Percentiles rank a stretch among this genome's conserved stretches.
Evolutionary conservation across 202 grass and related monocot species (phyloP).

Genomic region (Alloteropsis angusta): DNA sequence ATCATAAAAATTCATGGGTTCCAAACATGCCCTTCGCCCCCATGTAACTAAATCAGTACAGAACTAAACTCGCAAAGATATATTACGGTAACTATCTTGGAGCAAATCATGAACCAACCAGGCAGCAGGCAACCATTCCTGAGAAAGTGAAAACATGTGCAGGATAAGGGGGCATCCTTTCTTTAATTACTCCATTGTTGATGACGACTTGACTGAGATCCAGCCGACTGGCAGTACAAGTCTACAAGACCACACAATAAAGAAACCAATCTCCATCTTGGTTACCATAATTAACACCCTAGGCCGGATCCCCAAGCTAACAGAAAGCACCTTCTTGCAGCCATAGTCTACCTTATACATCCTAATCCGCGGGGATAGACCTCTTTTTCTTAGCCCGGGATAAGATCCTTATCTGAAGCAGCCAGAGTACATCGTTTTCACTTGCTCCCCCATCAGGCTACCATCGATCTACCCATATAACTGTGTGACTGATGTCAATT

Average conservation of each 20-base stretch:
- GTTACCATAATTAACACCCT: neutral
- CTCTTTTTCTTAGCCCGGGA: neutral
- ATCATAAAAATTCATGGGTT: neutral
- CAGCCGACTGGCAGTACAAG: neutral
- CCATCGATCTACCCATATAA: neutral
- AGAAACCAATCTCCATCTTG: constrained; percentile 9
- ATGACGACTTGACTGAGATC: constrained; percentile 18
- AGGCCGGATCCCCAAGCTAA: neutral
- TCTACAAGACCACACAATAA: neutral
- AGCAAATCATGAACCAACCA: neutral
- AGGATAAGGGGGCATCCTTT: neutral
- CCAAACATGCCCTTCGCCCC: neutral
- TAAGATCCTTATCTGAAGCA: constrained; percentile 26
- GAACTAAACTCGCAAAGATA: neutral
- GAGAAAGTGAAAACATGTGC: neutral
- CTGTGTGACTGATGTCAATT: neutral
- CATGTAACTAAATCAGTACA: neutral
- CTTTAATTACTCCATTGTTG: neutral
- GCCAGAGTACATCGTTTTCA: constrained; percentile 15
- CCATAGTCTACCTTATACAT: constrained; percentile 26
- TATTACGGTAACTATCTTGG: no score
- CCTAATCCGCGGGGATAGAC: constrained; percentile 23
- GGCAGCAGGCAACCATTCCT: neutral
- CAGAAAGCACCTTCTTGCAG: neutral
- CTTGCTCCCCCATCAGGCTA: constrained; percentile 7